These are phyloP conservation scores for Xanthoparmelia taractica DNA, from an alignment of 495 filamentous ascomycete genomes.

Conservation along the genomic window DNA sequence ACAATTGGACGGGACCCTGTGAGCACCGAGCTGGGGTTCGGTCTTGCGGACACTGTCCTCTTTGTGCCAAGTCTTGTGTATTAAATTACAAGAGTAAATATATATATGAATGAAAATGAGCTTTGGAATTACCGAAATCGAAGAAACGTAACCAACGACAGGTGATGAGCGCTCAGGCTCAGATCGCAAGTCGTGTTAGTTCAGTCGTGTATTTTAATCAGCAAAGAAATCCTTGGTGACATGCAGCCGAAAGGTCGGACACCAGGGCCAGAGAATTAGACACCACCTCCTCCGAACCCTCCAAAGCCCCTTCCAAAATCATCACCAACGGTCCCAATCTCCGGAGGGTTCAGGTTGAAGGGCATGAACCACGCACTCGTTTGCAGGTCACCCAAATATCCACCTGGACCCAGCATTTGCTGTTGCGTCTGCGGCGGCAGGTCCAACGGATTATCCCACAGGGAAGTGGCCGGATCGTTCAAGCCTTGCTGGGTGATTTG, in stretches of 20 bases:
- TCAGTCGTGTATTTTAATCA: neutral
- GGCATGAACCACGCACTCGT: conserved; percentile 89
- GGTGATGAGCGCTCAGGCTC: neutral
- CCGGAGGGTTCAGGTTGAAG: conserved; percentile 79
- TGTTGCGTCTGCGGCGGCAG: conserved; percentile 18
- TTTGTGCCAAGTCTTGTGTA: neutral
- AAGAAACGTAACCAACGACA: neutral
- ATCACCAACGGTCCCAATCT: conserved; percentile 46
- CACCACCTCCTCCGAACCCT: neutral
- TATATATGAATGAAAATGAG: neutral
- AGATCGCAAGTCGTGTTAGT: neutral
- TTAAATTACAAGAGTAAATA: neutral
- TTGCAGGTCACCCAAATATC: conserved; percentile 27
- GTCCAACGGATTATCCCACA: conserved; percentile 18
- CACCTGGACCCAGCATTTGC: conserved; percentile 10
- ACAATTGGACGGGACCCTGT: no score
- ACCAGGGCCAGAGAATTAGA: neutral
- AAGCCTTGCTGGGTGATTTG: conserved; percentile 6
- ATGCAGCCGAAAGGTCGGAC: neutral
- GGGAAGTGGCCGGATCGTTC: conserved; percentile 4
- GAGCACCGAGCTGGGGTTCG: no score
- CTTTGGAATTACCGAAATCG: neutral
- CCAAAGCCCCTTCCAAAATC: conserved; percentile 26
- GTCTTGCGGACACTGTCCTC: neutral
- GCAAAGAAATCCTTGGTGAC: neutral